Evolutionary conservation across 176 grass and related monocot species (phyloP).

Genomic region (Avena insularis): DNA sequence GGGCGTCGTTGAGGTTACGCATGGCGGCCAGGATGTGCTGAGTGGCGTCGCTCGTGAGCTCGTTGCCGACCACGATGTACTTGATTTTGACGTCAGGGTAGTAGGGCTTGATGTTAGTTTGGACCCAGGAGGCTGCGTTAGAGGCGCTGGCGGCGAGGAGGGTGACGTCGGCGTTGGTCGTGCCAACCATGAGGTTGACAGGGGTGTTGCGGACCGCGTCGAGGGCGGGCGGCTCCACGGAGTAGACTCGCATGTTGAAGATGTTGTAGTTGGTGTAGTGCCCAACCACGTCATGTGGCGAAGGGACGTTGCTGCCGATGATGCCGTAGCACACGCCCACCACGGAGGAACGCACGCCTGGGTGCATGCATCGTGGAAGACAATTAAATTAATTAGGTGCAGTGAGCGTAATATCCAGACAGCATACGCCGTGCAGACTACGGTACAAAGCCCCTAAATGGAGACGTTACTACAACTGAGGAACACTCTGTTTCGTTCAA

Average conservation of each 20-base stretch:
- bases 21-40: neutral
- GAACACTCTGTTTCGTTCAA: no score
- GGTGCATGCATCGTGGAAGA: no score
- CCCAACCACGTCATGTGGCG: constrained; percentile 43
- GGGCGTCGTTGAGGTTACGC: neutral
- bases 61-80: constrained; percentile 65
- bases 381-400: no score
- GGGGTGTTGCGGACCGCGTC: constrained; percentile 47
- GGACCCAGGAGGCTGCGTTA: constrained; percentile 37
- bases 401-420: no score
- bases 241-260: constrained; percentile 52
- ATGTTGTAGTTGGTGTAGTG: constrained; percentile 51
- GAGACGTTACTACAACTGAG: no score
- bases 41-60: constrained; percentile 24
- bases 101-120: constrained; percentile 43
- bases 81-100: neutral
- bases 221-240: constrained; percentile 10
- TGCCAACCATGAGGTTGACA: constrained; percentile 44
- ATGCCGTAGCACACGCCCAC: constrained; percentile 75
- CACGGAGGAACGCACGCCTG: constrained; percentile 34
- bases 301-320: constrained; percentile 52
- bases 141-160: constrained; percentile 29
- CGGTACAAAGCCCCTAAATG: no score
- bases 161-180: neutral
- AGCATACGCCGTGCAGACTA: neutral